A percentile compares a stretch with the other conserved stretches of the same genome.
These are phyloP conservation scores for Candida boleticola DNA, from an alignment of 805 yeast genomes.

Conservation along the genomic window DNA sequence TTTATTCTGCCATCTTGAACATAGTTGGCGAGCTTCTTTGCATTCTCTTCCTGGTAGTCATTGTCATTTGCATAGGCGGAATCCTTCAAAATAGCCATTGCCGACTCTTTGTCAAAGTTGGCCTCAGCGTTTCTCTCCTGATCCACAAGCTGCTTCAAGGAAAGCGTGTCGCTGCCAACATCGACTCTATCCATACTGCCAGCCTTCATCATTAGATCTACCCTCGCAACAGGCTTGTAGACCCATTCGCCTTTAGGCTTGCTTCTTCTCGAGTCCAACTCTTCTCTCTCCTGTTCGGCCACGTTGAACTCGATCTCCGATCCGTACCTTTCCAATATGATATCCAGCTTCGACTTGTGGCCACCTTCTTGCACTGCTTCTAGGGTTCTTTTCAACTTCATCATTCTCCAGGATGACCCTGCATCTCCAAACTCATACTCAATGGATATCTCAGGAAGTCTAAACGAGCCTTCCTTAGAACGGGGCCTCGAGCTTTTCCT, in stretches of 20 bases:
- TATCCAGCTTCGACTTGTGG: neutral
- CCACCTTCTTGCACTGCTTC: neutral
- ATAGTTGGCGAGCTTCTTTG: constrained; percentile 32
- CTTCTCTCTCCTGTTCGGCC: constrained; percentile 1
- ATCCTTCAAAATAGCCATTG: constrained; percentile 35
- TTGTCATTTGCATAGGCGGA: constrained; percentile 34
- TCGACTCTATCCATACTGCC: neutral
- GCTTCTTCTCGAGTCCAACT: constrained; percentile 1
- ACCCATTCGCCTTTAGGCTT: constrained; percentile 3
- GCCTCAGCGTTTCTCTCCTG: constrained; percentile 1
- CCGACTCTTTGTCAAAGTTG: constrained; percentile 19
- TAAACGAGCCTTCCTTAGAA: neutral
- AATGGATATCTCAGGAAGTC: neutral
- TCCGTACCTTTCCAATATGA: constrained; percentile 2
- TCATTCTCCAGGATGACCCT: constrained; percentile 5
- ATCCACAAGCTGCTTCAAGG: neutral
- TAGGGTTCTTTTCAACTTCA: constrained; percentile 1
- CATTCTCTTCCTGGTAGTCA: constrained; percentile 44
- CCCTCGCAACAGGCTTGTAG: neutral
- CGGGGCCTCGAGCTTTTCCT: too few species aligned
- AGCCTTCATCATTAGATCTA: neutral
- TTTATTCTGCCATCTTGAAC: constrained; percentile 25
- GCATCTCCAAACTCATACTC: constrained; percentile 4
- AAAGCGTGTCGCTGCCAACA: neutral
- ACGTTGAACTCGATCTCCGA: constrained; percentile 1